Percentiles rank a stretch among this genome's conserved stretches.
Conservation (phyloP, 495 filamentous ascomycete genomes). For the Oleoguttula mirabilis region DNA sequence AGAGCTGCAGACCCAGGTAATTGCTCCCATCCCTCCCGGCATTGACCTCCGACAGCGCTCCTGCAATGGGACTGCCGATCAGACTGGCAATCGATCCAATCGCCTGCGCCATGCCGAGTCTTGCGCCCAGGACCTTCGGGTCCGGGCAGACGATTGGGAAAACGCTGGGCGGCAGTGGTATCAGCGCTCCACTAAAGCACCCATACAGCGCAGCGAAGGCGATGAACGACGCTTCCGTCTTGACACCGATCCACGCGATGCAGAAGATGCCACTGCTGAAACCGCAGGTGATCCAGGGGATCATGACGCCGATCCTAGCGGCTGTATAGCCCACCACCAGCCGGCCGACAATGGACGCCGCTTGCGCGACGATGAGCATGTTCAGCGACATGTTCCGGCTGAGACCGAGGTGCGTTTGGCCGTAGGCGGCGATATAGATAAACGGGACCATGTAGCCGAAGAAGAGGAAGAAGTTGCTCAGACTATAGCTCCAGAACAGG, state of each 20-base stretch:
- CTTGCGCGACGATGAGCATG: constrained; percentile 63
- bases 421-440: constrained; percentile 38
- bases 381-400: constrained; percentile 45
- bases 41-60: constrained; percentile 41
- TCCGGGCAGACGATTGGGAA: constrained; percentile 52
- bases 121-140: constrained; percentile 52
- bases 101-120: constrained; percentile 74
- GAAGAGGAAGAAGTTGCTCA: constrained; percentile 26
- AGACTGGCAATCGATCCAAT: constrained; percentile 60
- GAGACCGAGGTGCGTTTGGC: constrained; percentile 42
- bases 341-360: constrained; percentile 51
- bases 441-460: constrained; percentile 19
- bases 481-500: constrained; percentile 24
- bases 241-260: constrained; percentile 52
- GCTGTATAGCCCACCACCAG: constrained; percentile 59
- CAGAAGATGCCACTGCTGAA: constrained; percentile 41
- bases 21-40: constrained; percentile 26
- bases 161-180: constrained; percentile 52
- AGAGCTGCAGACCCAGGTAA: constrained; percentile 14
- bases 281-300: constrained; percentile 45
- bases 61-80: constrained; percentile 65
- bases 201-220: constrained; percentile 53
- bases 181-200: constrained; percentile 50
- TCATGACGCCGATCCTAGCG: constrained; percentile 48
- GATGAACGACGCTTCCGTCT: constrained; percentile 39